These are phyloP conservation scores for Xenoacremonium recifei DNA, from an alignment of 2,329 filamentous ascomycete species.

Conservation along the genomic window DNA sequence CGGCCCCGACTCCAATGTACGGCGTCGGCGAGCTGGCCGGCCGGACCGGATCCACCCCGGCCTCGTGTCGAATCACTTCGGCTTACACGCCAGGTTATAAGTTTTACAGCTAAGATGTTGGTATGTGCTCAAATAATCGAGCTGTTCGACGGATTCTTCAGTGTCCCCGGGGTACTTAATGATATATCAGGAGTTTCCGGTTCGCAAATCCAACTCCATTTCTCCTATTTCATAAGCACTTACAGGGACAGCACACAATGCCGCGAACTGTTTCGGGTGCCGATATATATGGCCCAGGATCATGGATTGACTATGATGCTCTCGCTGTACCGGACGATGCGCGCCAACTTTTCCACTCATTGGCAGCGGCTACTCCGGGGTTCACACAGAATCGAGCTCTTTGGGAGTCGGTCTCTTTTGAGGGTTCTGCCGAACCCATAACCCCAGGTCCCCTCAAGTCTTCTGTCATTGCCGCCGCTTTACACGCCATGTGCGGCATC, in stretches of 20 bases:
- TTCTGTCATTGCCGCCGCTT: slow-evolving; percentile 28
- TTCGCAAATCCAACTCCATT: not conserved
- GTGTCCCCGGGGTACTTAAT: too few relatives aligned
- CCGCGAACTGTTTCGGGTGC: not conserved
- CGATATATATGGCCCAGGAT: slow-evolving; percentile 29
- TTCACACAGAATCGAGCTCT: slow-evolving; percentile 29
- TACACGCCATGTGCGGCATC: slow-evolving; percentile 36
- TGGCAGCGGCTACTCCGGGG: slow-evolving; percentile 29
- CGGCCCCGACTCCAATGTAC: too few relatives aligned
- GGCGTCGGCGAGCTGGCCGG: too few relatives aligned
- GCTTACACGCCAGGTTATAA: too few relatives aligned
- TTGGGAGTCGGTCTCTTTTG: slow-evolving; percentile 29
- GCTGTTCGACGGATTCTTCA: too few relatives aligned
- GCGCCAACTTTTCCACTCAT: slow-evolving; percentile 28
- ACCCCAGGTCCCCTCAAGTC: slow-evolving; percentile 36
- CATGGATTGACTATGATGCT: slow-evolving; percentile 27
- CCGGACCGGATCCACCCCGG: not conserved
- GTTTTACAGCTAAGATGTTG: too few relatives aligned
- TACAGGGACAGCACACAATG: too few relatives aligned
- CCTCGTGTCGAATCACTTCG: too few relatives aligned
- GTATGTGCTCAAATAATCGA: too few relatives aligned
- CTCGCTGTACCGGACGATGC: slow-evolving; percentile 29
- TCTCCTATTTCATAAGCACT: not conserved
- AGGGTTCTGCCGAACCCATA: slow-evolving; percentile 28
- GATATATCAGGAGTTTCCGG: not conserved